These are phyloP conservation scores for Podospora pseudopauciseta DNA, from an alignment of 495 filamentous ascomycete genomes.

Conservation along the genomic window DNA sequence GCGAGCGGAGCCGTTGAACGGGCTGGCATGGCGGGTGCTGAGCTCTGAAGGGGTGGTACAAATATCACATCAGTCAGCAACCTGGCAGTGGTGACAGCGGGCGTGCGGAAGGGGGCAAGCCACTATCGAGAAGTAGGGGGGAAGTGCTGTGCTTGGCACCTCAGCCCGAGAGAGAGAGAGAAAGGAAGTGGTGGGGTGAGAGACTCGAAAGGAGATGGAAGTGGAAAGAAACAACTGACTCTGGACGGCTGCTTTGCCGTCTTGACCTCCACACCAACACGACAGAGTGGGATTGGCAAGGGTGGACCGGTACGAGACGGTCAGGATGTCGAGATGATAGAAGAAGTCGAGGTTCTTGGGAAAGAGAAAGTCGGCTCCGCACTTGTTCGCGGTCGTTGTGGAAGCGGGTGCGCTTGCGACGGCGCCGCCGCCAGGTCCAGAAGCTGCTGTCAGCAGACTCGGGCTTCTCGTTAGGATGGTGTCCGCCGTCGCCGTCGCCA, in stretches of 20 bases:
- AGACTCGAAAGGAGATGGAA: neutral
- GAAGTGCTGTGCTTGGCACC: neutral
- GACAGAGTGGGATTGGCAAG: slow-evolving; percentile 24
- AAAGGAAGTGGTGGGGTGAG: neutral
- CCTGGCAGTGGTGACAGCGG: neutral
- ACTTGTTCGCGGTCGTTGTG: slow-evolving; percentile 3
- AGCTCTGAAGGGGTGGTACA: slow-evolving; percentile 22
- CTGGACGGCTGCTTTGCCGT: slow-evolving; percentile 9
- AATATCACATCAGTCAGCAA: slow-evolving; percentile 23
- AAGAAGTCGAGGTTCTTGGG: slow-evolving; percentile 13
- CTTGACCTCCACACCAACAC: slow-evolving; percentile 27
- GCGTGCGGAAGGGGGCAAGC: slow-evolving; percentile 9
- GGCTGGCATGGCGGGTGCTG: slow-evolving; percentile 18
- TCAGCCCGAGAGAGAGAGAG: neutral
- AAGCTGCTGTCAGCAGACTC: slow-evolving; percentile 15
- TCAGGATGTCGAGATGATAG: slow-evolving; percentile 27
- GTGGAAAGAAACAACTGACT: slow-evolving; percentile 25
- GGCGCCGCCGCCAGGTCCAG: slow-evolving; percentile 6
- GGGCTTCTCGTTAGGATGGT: slow-evolving; percentile 19
- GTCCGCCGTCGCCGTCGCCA: slow-evolving; percentile 24
- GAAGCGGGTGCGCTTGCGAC: slow-evolving; percentile 20
- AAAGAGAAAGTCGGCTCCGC: slow-evolving; percentile 1
- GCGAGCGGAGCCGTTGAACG: slow-evolving; percentile 22
- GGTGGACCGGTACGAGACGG: slow-evolving; percentile 27
- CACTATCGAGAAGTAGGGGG: slow-evolving; percentile 7